These are phyloP conservation scores for Phaeosphaeriaceae sp. DNA, from an alignment of 2,329 filamentous ascomycete species.

Conservation along the genomic window DNA sequence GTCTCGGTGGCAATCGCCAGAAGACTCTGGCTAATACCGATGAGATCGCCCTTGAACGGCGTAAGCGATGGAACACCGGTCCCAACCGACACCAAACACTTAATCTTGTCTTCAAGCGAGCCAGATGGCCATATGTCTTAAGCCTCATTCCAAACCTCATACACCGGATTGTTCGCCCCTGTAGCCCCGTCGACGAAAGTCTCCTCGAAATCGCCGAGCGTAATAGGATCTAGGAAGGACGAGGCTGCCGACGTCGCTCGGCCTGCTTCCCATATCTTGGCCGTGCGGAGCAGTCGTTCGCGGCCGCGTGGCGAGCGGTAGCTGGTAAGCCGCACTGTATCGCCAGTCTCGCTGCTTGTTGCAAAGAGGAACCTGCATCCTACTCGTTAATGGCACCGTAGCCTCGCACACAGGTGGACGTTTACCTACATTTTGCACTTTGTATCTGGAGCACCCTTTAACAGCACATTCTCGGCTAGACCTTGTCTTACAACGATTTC, in stretches of 20 bases:
- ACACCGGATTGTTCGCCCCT: constrained; percentile 58
- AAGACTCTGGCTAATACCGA: too few relatives aligned
- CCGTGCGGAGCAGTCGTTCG: constrained; percentile 21
- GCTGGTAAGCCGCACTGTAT: constrained; percentile 42
- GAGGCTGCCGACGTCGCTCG: constrained; percentile 16
- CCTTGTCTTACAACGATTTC: constrained; percentile 20
- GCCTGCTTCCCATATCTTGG: constrained; percentile 27
- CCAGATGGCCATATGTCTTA: constrained; percentile 16
- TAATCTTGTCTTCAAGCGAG: constrained; percentile 13
- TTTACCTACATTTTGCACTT: constrained; percentile 13
- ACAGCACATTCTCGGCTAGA: constrained; percentile 13
- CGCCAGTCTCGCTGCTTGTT: constrained; percentile 40
- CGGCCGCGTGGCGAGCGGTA: constrained; percentile 35
- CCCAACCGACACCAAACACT: constrained; percentile 24
- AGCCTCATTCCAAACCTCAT: constrained; percentile 48
- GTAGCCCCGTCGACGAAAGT: too few relatives aligned
- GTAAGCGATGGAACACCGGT: constrained; percentile 23
- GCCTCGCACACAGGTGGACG: background rate
- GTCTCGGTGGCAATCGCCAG: too few relatives aligned
- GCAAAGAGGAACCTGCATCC: constrained; percentile 25
- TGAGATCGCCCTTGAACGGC: too few relatives aligned
- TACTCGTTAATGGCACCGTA: background rate
- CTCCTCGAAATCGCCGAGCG: constrained; percentile 21
- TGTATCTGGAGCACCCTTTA: constrained; percentile 6
- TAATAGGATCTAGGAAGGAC: constrained; percentile 18